Evolutionary conservation across 129 eudicot species (phyloP), one percentile per base, ranked within the genome.

Genomic region (Helichrysum umbraculigerum): DNA sequence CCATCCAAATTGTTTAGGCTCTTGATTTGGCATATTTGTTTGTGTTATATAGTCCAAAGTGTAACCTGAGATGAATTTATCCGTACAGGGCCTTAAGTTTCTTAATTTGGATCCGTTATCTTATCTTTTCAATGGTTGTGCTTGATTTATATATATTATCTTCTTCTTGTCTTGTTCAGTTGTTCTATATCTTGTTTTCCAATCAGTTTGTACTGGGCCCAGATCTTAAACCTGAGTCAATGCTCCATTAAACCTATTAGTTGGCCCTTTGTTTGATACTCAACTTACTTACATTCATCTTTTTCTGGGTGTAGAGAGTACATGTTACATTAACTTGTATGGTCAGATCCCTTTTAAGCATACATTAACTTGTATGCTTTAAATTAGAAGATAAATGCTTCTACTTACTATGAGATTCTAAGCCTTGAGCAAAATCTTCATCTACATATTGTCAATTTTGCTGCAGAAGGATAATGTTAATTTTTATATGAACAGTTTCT

Each of bases 111-210:
- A 17, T 6, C 2, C 35, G 22, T 30, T 29, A 64, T 32, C 25
- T 64, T 33, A 17, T 64, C 41, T 64, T 64, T 64, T 20, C 19
- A 44, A 30, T 65, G 17, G 70, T 65, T 34, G 70, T 32, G 41
- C 7, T n/a, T 64, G 69, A 64, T 64, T 32, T 30, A 14, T 22
- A 64, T 29, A 8, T 30, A 30, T 15, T 34, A 33, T 65, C 22
- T 29, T 64, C 69, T 10, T 63, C 6, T 65, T 65, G 69, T 65
- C 14, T 64, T 64, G 69, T n/a, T 64, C n/a, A 32, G 44, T 11
- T 65, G 70, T 16, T 65, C 14, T 33, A 65, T 65, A 33, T 65
- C 28, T 33, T 32, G 70, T 32, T 65, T 16, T 33, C 69, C 39
- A 65, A 34, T 65, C 33, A 3, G 9, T 57, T n/a, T 57, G 28